These are phyloP conservation scores for Termitomyces titanicus DNA, from an alignment of 768 basidiomycete species.

Conservation along the genomic window DNA sequence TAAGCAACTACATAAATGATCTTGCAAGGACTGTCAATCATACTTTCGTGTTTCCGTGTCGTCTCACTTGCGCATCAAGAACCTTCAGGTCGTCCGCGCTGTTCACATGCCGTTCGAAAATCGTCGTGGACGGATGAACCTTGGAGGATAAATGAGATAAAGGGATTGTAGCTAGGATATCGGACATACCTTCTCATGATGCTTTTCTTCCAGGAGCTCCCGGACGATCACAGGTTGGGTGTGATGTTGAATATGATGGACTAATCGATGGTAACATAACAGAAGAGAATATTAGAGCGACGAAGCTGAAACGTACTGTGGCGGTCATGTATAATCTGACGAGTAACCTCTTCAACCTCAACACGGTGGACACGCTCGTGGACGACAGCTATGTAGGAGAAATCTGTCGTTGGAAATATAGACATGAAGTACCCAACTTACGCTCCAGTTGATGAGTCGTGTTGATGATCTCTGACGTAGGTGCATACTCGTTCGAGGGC, in stretches of 20 bases:
- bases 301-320: slow-evolving; percentile 22
- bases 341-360: slow-evolving; percentile 28
- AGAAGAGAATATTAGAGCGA: background rate
- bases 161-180: background rate
- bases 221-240: slow-evolving; percentile 28
- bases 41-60: background rate
- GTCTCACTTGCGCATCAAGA: background rate
- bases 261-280: slow-evolving; percentile 10
- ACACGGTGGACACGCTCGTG: slow-evolving; percentile 25
- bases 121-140: background rate
- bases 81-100: background rate
- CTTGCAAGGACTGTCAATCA: no score
- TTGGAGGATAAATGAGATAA: background rate
- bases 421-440: background rate
- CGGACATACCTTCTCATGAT: slow-evolving; percentile 21
- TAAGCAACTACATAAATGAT: background rate
- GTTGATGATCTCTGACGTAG: slow-evolving; percentile 2
- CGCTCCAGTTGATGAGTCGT: slow-evolving; percentile 4
- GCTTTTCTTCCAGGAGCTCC: slow-evolving; percentile 22
- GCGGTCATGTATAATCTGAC: slow-evolving; percentile 28
- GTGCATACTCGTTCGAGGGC: background rate
- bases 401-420: background rate
- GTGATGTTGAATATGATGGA: slow-evolving; percentile 37
- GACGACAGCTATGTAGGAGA: slow-evolving; percentile 18
- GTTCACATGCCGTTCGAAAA: slow-evolving; percentile 3